These are phyloP conservation scores for Penstemon davidsonii DNA, from an alignment of 257 asterid species.

Conservation along the genomic window DNA sequence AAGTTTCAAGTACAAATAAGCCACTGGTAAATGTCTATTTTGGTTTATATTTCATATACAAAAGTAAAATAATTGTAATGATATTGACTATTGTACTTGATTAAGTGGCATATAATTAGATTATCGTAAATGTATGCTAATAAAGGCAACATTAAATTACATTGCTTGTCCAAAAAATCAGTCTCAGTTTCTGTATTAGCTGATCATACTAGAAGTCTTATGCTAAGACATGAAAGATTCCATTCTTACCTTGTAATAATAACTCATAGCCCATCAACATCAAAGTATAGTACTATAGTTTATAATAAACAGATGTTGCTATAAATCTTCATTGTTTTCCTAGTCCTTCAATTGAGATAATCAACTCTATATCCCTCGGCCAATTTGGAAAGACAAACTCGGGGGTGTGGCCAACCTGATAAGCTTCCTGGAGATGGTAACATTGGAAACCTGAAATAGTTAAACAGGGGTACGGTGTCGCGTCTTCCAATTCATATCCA, in stretches of 20 bases:
- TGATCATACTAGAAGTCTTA: conserved; percentile 7
- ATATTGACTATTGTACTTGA: too few relatives aligned
- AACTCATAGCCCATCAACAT: conserved; percentile 6
- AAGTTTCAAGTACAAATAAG: conserved; percentile 54
- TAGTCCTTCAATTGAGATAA: conserved; percentile 9
- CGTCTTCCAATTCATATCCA: conserved; percentile 9
- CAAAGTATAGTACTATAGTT: not conserved
- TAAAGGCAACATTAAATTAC: not conserved
- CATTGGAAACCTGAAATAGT: not conserved
- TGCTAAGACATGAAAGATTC: not conserved
- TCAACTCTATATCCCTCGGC: not conserved
- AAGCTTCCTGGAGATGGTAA: conserved; percentile 2
- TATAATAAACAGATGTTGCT: conserved; percentile 12
- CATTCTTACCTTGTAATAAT: conserved; percentile 4
- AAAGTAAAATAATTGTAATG: too few relatives aligned
- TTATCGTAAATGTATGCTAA: not conserved
- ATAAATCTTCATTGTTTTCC: conserved; percentile 5
- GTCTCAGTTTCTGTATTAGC: conserved; percentile 18
- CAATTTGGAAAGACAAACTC: not conserved
- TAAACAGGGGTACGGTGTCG: conserved; percentile 21
- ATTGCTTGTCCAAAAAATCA: not conserved
- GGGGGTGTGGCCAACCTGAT: not conserved
- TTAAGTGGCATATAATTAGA: too few relatives aligned
- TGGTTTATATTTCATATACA: conserved; percentile 9
- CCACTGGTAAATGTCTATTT: conserved; percentile 56